A percentile compares a stretch with the other conserved stretches of the same genome.
phyloP scores from a whole-genome alignment of 2,329 filamentous ascomycete species.

The Trichophyton schoenleinii region DNA sequence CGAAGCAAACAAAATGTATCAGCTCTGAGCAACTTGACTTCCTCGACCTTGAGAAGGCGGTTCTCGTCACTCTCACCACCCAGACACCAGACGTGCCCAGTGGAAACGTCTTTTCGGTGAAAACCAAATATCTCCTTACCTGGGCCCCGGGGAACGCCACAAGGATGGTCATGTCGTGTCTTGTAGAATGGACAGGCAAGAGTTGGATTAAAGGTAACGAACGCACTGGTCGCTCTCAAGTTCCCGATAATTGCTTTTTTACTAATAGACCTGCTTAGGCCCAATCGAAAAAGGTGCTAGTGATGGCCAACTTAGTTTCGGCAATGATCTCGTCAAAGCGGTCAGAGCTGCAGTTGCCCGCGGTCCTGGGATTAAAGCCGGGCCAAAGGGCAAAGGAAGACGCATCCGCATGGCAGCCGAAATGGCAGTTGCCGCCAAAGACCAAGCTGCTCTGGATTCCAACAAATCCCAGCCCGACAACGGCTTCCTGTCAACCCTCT shows the following conservation, averaged over 20 bases:
- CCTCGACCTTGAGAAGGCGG: slow-evolving; percentile 74
- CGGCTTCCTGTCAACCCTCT: slow-evolving; percentile 71
- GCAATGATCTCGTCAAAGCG: slow-evolving; percentile 63
- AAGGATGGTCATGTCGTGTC: slow-evolving; percentile 73
- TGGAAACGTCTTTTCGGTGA: slow-evolving; percentile 79
- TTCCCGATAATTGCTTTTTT: not conserved
- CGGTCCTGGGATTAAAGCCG: slow-evolving; percentile 35
- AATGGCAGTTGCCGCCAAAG: slow-evolving; percentile 30
- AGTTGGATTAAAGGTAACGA: slow-evolving; percentile 87
- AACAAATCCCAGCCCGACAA: slow-evolving; percentile 42
- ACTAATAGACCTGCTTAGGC: slow-evolving; percentile 38
- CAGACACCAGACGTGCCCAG: slow-evolving; percentile 91
- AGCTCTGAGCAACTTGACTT: slow-evolving; percentile 73
- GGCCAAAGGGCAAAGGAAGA: slow-evolving; percentile 45
- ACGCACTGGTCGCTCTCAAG: slow-evolving; percentile 15
- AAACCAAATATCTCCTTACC: slow-evolving; percentile 87
- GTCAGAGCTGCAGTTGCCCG: slow-evolving; percentile 60
- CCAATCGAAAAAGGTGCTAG: slow-evolving; percentile 93
- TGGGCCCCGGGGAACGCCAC: slow-evolving; percentile 85
- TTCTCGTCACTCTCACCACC: slow-evolving; percentile 69
- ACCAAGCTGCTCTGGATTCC: slow-evolving; percentile 32
- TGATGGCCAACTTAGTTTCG: slow-evolving; percentile 75
- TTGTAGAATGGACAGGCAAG: slow-evolving; percentile 92
- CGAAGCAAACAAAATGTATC: slow-evolving; percentile 88
- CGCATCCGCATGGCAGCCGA: slow-evolving; percentile 44